Percentiles rank a stretch among this genome's conserved stretches.
phyloP scores from a whole-genome alignment of 305 asterid species.

The Solanum aculeatissimum region DNA sequence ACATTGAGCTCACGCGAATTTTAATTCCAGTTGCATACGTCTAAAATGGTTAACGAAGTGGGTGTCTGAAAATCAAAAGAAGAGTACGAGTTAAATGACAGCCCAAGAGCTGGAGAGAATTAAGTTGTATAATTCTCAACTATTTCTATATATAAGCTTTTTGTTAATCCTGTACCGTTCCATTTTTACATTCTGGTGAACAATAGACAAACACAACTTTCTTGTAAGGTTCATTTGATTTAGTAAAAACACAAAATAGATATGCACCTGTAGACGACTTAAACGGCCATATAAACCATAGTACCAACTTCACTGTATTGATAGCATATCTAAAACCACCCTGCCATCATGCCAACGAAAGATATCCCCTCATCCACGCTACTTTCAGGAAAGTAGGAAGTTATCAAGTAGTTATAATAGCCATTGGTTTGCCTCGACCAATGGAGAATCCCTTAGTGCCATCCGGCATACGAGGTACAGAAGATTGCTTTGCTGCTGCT shows the following conservation, averaged over 20 bases:
- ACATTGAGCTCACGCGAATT: no score
- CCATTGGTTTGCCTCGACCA: slow-evolving; percentile 86
- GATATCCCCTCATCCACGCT: background rate
- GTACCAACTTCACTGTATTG: background rate
- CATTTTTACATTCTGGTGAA: background rate
- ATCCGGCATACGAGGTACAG: slow-evolving; percentile 92
- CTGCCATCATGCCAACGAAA: background rate
- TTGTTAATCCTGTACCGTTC: background rate
- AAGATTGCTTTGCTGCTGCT: slow-evolving; percentile 24
- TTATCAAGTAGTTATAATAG: slow-evolving; percentile 25
- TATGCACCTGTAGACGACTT: background rate
- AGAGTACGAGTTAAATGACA: no score
- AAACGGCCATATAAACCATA: background rate
- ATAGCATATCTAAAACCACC: background rate
- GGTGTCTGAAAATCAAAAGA: no score
- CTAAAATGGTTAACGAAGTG: no score
- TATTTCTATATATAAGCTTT: background rate
- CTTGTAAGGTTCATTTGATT: background rate
- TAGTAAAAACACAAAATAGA: background rate
- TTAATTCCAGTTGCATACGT: no score
- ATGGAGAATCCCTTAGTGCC: slow-evolving; percentile 88
- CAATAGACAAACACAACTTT: background rate
- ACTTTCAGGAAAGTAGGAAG: background rate
- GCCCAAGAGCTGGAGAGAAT: no score
- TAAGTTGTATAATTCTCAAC: background rate